Percentiles rank a stretch among this genome's conserved stretches.
Evolutionary conservation across 108 stramenopile genomes (phyloP).

Genomic region (Fragilaria radians): DNA sequence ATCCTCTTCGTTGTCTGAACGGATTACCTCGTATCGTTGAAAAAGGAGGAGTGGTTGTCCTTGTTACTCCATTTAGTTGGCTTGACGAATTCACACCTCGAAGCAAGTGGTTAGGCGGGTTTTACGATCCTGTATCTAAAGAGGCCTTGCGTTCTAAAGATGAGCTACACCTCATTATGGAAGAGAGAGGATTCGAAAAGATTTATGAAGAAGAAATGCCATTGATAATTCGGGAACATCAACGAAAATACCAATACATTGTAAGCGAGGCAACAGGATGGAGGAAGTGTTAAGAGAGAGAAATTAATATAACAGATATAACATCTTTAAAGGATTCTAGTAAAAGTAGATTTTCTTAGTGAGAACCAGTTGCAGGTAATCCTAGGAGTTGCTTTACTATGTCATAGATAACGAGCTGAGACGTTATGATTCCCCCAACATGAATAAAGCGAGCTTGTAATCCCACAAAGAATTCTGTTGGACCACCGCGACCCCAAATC

Average conservation of each 20-base stretch:
- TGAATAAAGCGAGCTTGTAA: conserved; percentile 81
- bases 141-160: conserved; percentile 68
- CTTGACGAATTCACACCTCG: conserved; percentile 85
- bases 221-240: conserved; percentile 90
- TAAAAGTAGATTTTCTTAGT: conserved; percentile 18
- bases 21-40: conserved; percentile 67
- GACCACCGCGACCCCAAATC: conserved; percentile 35
- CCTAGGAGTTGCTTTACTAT: conserved; percentile 87
- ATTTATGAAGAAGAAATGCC: conserved; percentile 83
- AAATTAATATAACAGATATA: too few relatives aligned
- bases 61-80: conserved; percentile 91
- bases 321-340: not conserved
- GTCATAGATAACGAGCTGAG: conserved; percentile 92
- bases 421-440: conserved; percentile 88
- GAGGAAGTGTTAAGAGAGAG: conserved; percentile 41
- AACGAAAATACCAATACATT: conserved; percentile 92
- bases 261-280: conserved; percentile 88
- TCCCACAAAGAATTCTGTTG: conserved; percentile 70
- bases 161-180: conserved; percentile 66
- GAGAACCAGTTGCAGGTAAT: conserved; percentile 81
- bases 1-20: conserved; percentile 78
- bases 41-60: conserved; percentile 83
- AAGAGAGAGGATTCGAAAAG: conserved; percentile 72
- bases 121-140: conserved; percentile 58
- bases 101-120: conserved; percentile 78